Percentiles rank a stretch among this genome's conserved stretches.
Conservation (phyloP, 352 stramenopile species). For the Phytophthora europaea region DNA sequence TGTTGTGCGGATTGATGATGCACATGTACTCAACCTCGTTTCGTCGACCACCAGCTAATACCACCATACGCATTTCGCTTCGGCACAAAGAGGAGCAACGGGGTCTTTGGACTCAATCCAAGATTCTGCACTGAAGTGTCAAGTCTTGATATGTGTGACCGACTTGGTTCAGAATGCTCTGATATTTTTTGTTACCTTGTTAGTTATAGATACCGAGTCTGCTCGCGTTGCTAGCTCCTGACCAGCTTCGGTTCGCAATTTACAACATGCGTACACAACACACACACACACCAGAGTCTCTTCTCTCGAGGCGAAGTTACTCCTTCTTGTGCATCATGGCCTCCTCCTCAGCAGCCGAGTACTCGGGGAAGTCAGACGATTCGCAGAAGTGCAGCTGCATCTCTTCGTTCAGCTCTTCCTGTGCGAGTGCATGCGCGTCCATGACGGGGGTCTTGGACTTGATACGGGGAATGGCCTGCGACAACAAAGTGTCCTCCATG, state of each 20-base stretch:
- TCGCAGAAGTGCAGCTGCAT: slow-evolving; percentile 63
- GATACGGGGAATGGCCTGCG: slow-evolving; percentile 38
- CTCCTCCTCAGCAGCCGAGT: slow-evolving; percentile 56
- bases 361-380: slow-evolving; percentile 76
- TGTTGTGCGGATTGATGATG: no score
- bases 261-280: slow-evolving; percentile 13
- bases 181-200: neutral
- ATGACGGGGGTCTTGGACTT: slow-evolving; percentile 7
- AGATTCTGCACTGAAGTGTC: no score
- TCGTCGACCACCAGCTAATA: no score
- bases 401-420: slow-evolving; percentile 48
- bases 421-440: slow-evolving; percentile 38
- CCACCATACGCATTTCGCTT: no score
- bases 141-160: no score
- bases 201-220: neutral
- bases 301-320: slow-evolving; percentile 19
- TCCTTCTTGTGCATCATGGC: slow-evolving; percentile 46
- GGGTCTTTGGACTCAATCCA: no score
- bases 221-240: neutral
- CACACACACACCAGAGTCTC: neutral
- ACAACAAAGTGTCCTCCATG: slow-evolving; percentile 62
- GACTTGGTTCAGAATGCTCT: no score
- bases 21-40: no score
- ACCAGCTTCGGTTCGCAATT: neutral
- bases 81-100: no score